phyloP scores from a whole-genome alignment of 2,329 filamentous ascomycete genomes.

The Emergomyces africanus region DNA sequence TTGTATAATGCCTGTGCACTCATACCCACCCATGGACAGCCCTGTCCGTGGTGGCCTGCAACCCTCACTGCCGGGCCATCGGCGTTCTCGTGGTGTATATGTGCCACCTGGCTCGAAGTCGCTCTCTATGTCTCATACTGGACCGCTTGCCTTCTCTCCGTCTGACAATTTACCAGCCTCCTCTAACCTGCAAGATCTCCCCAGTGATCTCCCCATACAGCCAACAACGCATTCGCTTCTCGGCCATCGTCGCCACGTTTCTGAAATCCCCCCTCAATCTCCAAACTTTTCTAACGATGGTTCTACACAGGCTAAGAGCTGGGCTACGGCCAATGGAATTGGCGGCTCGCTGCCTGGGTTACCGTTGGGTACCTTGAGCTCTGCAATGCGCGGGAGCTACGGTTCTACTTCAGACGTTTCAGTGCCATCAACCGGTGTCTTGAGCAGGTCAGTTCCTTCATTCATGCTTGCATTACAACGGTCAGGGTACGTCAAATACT shows the following conservation, averaged over 20 bases:
- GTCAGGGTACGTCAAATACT: background rate
- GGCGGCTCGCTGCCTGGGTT: background rate
- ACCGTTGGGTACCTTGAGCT: background rate
- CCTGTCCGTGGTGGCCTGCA: slow-evolving; percentile 8
- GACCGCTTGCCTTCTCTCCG: background rate
- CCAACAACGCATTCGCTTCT: background rate
- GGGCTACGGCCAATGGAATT: background rate
- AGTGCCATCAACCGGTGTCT: background rate
- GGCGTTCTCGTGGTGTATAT: background rate
- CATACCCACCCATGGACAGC: slow-evolving; percentile 9
- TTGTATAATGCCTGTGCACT: slow-evolving; percentile 6
- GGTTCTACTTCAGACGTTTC: background rate
- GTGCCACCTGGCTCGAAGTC: background rate
- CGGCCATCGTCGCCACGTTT: background rate
- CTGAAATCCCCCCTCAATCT: background rate
- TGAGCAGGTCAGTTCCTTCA: background rate
- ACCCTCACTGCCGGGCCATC: slow-evolving; percentile 5
- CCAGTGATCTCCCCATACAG: background rate
- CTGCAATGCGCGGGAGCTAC: background rate
- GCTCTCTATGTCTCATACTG: background rate
- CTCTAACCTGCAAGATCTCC: background rate
- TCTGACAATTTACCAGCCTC: background rate
- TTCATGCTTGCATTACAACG: background rate
- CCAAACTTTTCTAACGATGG: background rate
- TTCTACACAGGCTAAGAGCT: background rate